Conservation (phyloP, 345 rosid genomes). For the Balakata baccata region DNA sequence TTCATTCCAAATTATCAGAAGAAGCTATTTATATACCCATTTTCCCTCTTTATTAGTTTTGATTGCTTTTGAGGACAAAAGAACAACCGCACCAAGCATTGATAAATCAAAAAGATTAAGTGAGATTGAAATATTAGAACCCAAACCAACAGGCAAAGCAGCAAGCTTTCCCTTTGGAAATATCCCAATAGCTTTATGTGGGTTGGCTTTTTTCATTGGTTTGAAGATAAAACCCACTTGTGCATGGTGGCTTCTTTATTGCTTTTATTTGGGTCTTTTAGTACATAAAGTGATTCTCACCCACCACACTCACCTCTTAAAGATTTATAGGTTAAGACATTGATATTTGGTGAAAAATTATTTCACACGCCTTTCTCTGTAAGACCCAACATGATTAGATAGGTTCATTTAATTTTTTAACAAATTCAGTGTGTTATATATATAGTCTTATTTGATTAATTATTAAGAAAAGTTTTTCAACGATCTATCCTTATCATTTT, state of each 20-base stretch:
- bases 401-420: too few relatives aligned
- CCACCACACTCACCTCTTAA: slow-evolving; percentile 10
- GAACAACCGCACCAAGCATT: too few relatives aligned
- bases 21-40: too few relatives aligned
- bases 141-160: too few relatives aligned
- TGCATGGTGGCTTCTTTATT: slow-evolving; percentile 20
- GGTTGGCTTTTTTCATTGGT: background rate
- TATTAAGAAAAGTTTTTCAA: slow-evolving; percentile 8
- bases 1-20: too few relatives aligned
- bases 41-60: too few relatives aligned
- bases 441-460: background rate
- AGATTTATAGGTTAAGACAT: slow-evolving; percentile 17
- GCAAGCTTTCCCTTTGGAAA: slow-evolving; percentile 34
- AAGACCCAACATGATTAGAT: slow-evolving; percentile 19
- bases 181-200: slow-evolving; percentile 37
- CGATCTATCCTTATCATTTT: background rate
- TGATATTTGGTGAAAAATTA: slow-evolving; percentile 30
- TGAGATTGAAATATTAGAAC: too few relatives aligned
- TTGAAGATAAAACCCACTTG: slow-evolving; percentile 28
- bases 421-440: too few relatives aligned
- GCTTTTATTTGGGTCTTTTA: slow-evolving; percentile 48
- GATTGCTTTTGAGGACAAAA: too few relatives aligned
- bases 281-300: slow-evolving; percentile 47
- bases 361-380: slow-evolving; percentile 9
- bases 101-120: too few relatives aligned